Base-by-base conservation (phyloP, 805 yeast species). In the Lachancea lanzarotensis region DNA sequence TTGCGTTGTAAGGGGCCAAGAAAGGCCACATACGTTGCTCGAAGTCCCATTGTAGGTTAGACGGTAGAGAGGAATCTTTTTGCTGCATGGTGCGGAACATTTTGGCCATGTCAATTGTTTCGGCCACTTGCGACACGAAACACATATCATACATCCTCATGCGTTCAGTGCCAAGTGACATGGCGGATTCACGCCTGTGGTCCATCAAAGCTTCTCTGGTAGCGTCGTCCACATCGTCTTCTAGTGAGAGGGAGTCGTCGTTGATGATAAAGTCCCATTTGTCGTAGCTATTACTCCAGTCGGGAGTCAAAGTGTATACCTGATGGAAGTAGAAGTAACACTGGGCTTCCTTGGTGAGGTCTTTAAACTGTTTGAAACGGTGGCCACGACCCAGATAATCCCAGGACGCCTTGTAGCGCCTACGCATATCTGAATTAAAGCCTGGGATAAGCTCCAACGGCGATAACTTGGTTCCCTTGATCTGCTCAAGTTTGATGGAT, bases 21-120 rank as follows among this genome's bases (percentile, higher is more conserved):
- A 53, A 45, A 2, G 60, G 59, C 45, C 52, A 56, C 56, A 56
- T 53, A 36, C 50, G 53, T 15, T 47, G 47, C 43, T 55, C 56
- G 40, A 55, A 54, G 20, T 54, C 59, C 42, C 42, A 54, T 38
- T 54, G 57, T 20, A 32, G 17, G 18, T 32, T 32, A 16, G 35
- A 15, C 11, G 10, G 10, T 11, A 17, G 12, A 3, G 35, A 16
- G 6, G 17, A 9, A 9, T 32, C 35, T 4, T 5, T 10, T 15
- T 35, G 25, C 26, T 18, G 15, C 27, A 18, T 35, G 11, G 27
- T 35, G 19, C 38, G 25, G 27, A 20, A 35, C 26, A 42, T 36
- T 17, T 31, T 31, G 30, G 40, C 38, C 25, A 42, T 25, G 41
- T 36, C 40, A 5, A 36, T 31, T 15, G 15, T 9, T 26, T 32